Conservation (phyloP, 768 basidiomycete species). For the Termitomyces sp. region DNA sequence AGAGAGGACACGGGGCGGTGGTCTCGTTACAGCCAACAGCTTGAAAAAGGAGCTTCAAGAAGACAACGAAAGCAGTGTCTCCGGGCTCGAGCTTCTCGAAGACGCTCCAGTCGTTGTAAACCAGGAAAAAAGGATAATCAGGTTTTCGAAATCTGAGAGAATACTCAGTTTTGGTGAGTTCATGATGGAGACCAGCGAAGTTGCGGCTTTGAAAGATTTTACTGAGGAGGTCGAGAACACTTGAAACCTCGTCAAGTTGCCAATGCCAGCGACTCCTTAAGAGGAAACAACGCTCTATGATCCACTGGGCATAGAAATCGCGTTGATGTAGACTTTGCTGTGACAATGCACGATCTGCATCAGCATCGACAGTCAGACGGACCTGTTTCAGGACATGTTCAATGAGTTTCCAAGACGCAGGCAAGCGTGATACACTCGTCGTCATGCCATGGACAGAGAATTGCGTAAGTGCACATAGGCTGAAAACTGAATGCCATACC, state of each 20-base stretch:
- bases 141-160: slow-evolving; percentile 26
- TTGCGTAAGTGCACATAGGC: slow-evolving; percentile 72
- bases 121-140: slow-evolving; percentile 74
- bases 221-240: slow-evolving; percentile 60
- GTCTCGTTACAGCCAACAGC: slow-evolving; percentile 35
- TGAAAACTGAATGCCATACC: slow-evolving; percentile 70
- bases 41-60: slow-evolving; percentile 78
- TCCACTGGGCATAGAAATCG: slow-evolving; percentile 66
- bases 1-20: slow-evolving; percentile 28
- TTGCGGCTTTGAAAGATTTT: slow-evolving; percentile 76
- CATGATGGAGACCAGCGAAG: slow-evolving; percentile 65
- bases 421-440: slow-evolving; percentile 32
- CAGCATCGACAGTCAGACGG: slow-evolving; percentile 45
- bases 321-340: slow-evolving; percentile 43
- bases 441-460: slow-evolving; percentile 56
- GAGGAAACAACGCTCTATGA: slow-evolving; percentile 72
- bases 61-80: slow-evolving; percentile 77
- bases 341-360: slow-evolving; percentile 36
- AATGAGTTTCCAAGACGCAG: slow-evolving; percentile 67
- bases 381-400: slow-evolving; percentile 55
- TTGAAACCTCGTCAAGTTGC: slow-evolving; percentile 53
- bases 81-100: slow-evolving; percentile 44
- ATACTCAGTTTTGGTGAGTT: no score
- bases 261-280: slow-evolving; percentile 78
- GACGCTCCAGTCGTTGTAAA: slow-evolving; percentile 47